Conservation (phyloP, 257 asterid species). For the Solanum appendiculatum region DNA sequence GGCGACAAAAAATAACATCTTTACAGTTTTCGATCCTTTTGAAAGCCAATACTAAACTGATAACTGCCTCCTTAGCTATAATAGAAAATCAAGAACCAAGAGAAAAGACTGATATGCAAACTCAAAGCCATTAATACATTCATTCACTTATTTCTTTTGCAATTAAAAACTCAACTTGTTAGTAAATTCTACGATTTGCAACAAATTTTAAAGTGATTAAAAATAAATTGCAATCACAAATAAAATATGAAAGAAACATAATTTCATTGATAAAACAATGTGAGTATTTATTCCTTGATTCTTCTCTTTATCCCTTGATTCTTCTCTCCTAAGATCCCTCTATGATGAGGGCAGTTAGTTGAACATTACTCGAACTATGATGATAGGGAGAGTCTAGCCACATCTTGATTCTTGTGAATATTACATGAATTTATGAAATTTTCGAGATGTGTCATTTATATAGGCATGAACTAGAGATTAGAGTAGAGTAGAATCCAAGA, state of each 20-base stretch:
- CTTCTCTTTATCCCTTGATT: neutral
- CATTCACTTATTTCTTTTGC: neutral
- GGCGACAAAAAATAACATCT: neutral
- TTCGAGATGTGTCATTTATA: too few relatives aligned
- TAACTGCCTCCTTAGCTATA: neutral
- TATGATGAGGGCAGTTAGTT: neutral
- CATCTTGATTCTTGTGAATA: neutral
- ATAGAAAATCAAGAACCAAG: neutral
- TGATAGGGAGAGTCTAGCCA: too few relatives aligned
- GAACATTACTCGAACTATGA: neutral
- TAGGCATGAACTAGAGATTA: neutral
- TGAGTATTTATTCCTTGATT: neutral
- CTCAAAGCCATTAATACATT: neutral
- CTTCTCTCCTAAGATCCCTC: neutral
- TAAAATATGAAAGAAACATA: neutral
- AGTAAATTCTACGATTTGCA: neutral
- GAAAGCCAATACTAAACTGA: neutral
- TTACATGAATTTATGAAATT: too few relatives aligned
- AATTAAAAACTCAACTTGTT: neutral
- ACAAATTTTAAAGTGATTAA: neutral
- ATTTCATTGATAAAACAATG: neutral
- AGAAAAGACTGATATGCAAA: neutral
- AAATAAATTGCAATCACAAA: neutral
- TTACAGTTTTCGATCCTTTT: neutral
- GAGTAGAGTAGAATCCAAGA: too few relatives aligned